A percentile compares a stretch with the other conserved stretches of the same genome.
phyloP scores from a whole-genome alignment of 441 rosid genomes.

The Sinapis alba region DNA sequence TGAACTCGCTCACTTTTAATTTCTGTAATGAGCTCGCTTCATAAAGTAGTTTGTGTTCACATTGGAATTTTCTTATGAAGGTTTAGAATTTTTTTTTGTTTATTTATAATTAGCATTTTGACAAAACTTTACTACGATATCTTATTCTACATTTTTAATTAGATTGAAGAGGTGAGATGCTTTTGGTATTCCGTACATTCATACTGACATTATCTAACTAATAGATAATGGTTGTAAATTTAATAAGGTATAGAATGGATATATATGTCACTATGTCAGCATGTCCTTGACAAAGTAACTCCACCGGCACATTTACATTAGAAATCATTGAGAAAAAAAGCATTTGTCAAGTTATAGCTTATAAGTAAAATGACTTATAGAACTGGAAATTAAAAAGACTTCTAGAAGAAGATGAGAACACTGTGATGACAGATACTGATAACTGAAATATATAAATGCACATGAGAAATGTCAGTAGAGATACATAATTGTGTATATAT shows the following conservation, averaged over 20 bases:
- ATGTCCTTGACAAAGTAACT: background rate
- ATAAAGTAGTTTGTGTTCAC: background rate
- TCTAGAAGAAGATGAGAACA: constrained; percentile 5
- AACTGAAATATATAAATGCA: background rate
- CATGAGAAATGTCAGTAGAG: background rate
- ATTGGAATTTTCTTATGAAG: background rate
- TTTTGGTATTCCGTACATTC: background rate
- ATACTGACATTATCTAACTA: background rate
- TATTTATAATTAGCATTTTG: background rate
- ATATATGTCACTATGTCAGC: background rate
- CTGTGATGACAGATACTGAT: background rate
- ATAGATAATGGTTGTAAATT: background rate
- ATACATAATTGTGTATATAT: background rate
- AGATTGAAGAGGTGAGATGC: background rate
- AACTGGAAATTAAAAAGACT: background rate
- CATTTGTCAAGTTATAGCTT: background rate
- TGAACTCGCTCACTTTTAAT: constrained; percentile 9
- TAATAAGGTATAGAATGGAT: background rate
- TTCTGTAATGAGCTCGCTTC: background rate
- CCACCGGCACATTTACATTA: background rate
- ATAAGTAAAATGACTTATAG: background rate
- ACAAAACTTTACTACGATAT: background rate
- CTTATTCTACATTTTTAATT: background rate
- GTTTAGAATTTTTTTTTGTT: background rate
- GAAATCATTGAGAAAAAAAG: background rate